Percentiles rank a stretch among this genome's conserved stretches.
phyloP scores from a whole-genome alignment of 768 basidiomycete genomes.

The Cubamyces lactineus region DNA sequence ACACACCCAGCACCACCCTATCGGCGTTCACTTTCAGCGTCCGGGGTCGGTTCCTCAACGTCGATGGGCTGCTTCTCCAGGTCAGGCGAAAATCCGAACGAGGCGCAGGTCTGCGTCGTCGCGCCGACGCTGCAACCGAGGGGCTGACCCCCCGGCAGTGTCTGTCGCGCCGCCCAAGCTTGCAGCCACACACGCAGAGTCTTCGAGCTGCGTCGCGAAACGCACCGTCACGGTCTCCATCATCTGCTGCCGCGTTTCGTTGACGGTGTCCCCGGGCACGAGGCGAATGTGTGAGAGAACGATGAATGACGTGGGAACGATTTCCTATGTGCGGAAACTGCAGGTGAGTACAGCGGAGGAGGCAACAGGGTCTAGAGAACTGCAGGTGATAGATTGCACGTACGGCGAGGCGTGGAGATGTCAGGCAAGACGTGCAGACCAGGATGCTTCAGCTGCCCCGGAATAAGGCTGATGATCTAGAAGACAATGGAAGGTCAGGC shows the following conservation, averaged over 20 bases:
- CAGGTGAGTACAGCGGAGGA: neutral
- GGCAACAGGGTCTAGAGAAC: neutral
- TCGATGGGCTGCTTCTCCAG: too few relatives aligned
- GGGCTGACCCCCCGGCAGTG: too few relatives aligned
- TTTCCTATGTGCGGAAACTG: neutral
- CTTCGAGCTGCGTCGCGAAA: constrained; percentile 10
- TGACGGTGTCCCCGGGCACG: constrained; percentile 3
- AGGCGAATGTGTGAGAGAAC: constrained; percentile 12
- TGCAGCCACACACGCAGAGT: neutral
- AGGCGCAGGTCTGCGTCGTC: too few relatives aligned
- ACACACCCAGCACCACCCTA: too few relatives aligned
- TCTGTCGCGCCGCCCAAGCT: neutral
- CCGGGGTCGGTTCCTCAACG: too few relatives aligned
- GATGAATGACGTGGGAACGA: constrained; percentile 12
- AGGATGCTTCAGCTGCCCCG: constrained; percentile 3
- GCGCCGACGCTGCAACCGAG: too few relatives aligned
- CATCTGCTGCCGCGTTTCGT: neutral
- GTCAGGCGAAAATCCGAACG: too few relatives aligned
- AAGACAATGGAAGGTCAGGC: neutral
- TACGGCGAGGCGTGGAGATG: constrained; percentile 11
- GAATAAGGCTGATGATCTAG: constrained; percentile 9
- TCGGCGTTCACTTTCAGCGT: too few relatives aligned
- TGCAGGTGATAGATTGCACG: neutral
- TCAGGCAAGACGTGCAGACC: constrained; percentile 16
- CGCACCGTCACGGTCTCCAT: constrained; percentile 3